Conservation (phyloP, 2,329 filamentous ascomycete genomes). For the Pleurostoma richardsiae region DNA sequence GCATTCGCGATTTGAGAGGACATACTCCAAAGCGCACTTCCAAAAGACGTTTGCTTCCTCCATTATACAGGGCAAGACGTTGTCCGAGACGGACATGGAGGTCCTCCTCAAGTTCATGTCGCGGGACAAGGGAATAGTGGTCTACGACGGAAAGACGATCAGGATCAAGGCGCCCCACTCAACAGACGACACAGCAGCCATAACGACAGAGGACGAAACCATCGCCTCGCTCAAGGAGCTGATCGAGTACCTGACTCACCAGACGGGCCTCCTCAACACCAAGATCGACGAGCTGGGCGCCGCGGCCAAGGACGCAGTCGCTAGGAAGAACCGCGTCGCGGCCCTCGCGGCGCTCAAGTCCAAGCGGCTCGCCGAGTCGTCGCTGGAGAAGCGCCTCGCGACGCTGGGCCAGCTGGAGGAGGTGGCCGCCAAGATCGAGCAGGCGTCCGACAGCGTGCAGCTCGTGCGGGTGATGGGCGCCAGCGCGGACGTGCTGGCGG, state of each 20-base stretch:
- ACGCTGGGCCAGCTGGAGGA: constrained; percentile 79
- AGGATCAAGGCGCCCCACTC: constrained; percentile 58
- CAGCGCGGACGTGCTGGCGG: constrained; percentile 66
- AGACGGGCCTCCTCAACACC: constrained; percentile 61
- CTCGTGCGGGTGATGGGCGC: constrained; percentile 79
- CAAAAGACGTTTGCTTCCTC: constrained; percentile 48
- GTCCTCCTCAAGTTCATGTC: constrained; percentile 66
- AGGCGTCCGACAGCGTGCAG: constrained; percentile 79
- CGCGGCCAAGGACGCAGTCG: constrained; percentile 66
- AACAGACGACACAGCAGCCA: constrained; percentile 32
- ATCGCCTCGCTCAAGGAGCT: constrained; percentile 82
- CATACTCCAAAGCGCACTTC: constrained; percentile 65
- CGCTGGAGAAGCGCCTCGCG: constrained; percentile 64
- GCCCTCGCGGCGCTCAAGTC: constrained; percentile 76
- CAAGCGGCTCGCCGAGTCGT: constrained; percentile 76
- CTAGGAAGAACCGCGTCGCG: constrained; percentile 65
- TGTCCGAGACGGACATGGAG: constrained; percentile 63
- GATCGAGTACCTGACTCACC: constrained; percentile 66
- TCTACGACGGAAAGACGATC: constrained; percentile 63
- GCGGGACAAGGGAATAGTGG: constrained; percentile 57
- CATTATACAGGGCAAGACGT: constrained; percentile 38
- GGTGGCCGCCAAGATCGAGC: constrained; percentile 76
- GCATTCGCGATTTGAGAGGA: constrained; percentile 55
- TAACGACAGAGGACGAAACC: constrained; percentile 74
- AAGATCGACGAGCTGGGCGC: constrained; percentile 62